Evolutionary conservation across 2,329 filamentous ascomycete genomes (phyloP), one percentile per base, ranked within the genome.

Genomic region (Talaromyces sp.): DNA sequence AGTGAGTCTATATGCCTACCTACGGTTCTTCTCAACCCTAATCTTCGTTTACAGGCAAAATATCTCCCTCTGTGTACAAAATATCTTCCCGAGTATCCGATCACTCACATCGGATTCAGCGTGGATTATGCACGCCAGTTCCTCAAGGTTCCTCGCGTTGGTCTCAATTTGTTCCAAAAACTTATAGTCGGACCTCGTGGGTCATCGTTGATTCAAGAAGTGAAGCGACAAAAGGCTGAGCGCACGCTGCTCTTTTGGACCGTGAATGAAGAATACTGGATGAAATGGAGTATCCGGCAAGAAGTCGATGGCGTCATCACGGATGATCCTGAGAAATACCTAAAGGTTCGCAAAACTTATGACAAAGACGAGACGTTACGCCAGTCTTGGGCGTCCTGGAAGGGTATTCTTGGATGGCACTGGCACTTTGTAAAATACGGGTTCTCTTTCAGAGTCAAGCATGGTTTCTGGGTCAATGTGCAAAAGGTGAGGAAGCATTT

Each of bases 231-330:
- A 83, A 88, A 60, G 84, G 78, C 80, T 1, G 77, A 62, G 10
- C 83, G 89, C 28, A 82, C 84, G 5, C 78, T 97, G 4, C 88
- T 89, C 68, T 83, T 87, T 0, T 98, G 94, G 94, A 97, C 93
- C 0, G 90, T 96, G 57, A 96, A 98, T 72, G 84, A 89, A 12
- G 84, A 85, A 65, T 80, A 82, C 56, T 85, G 87, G 76, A 97
- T 97, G 93, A 83, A 87, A 68, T 96, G 92, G 91, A 84, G 86
- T 66, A 85, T 96, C 36, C 75, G 81, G 34, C 78, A 84, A 54
- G 73, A 75, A 4, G 78, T 96, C 1, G 90, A 96, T 68, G 93
- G 91, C 0, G 89, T 96, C 4, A 88, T 96, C 59, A 96, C 92
- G 0, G 93, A 97, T 70, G 87, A 96, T 67, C 90, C 91, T 1